Base-by-base conservation (phyloP, 352 stramenopile genomes). In the Phytophthora europaea region DNA sequence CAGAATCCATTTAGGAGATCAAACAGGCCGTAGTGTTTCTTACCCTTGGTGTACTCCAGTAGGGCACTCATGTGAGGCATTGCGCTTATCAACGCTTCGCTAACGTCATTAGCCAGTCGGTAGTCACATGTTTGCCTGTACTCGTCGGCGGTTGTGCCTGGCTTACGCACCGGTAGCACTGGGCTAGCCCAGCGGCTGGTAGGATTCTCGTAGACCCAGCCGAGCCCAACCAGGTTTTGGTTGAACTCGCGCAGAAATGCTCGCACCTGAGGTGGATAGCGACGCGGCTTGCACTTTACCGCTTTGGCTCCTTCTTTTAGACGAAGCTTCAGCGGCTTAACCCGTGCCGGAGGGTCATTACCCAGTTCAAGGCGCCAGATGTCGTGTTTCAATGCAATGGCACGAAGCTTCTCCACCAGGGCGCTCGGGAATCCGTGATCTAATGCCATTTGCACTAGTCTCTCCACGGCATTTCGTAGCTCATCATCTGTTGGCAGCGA, bases 231-330 rank as follows among this genome's bases (percentile, higher is more conserved):
- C 5, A 69, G 45, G 16, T 48, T 40, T 2, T 56, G 16, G 18
- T 69, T 69, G 23, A 62, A 62, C 4, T 69, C 62, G 3, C 22
- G 31, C 0, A 69, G 6, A 16, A 61, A 69, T 33, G 16, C 16
- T 9, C 53, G 62, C 8, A 62, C 26, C 36, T 20, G 10, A 3
- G 62, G 62, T 20, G 62, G 62, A 22, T 69, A 61, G 2, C 55
- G 15, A 15, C 51, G 20, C 2, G 40, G 22, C 38, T 57, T 69
- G 45, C 28, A 59, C 26, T 50, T 59, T 6, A 58, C 48, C 12
- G 63, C 18, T 3, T 1, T 31, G 3, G 40, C 63, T 3, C 28
- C 52, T 15, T 40, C 6, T 6, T 63, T 57, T 6, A 38, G 33
- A 5, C 33, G 33, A 9, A 38, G 8, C 6, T 38, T 38, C 2